A percentile compares a stretch with the other conserved stretches of the same genome.
Evolutionary conservation across 2,329 filamentous ascomycete species (phyloP).

Genomic region (Coniochaeta prunicola): DNA sequence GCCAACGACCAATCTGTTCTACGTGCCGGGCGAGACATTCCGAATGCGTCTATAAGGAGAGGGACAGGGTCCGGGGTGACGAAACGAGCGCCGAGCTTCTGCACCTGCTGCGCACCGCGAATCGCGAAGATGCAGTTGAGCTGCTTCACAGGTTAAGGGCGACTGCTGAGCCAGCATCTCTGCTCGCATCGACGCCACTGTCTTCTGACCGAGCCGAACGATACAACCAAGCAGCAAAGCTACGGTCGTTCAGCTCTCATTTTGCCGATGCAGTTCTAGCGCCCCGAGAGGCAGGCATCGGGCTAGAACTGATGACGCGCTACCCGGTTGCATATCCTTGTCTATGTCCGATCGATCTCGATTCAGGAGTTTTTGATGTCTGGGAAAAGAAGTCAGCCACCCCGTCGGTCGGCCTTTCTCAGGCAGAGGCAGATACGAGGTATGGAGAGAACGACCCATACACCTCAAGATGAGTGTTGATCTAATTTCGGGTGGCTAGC

Average conservation of each 20-base stretch:
- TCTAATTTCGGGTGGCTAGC: neutral
- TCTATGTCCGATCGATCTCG: neutral
- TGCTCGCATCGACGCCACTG: neutral
- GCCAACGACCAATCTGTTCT: neutral
- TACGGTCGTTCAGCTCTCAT: neutral
- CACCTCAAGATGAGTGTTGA: neutral
- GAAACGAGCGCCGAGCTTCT: neutral
- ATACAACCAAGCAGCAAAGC: neutral
- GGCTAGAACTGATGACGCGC: neutral
- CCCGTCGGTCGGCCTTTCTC: neutral
- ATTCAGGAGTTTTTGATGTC: neutral
- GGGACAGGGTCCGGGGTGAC: neutral
- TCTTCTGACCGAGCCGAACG: neutral
- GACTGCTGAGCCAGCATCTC: neutral
- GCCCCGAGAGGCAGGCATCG: neutral
- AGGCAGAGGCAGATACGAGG: neutral
- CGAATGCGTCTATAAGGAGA: neutral
- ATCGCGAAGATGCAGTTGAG: neutral
- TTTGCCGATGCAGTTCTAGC: neutral
- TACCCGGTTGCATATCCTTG: neutral
- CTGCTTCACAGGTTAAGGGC: neutral
- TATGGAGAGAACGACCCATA: neutral
- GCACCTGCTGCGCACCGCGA: neutral
- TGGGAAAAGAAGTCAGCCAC: neutral
- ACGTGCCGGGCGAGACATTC: neutral